These are phyloP conservation scores for Mortierella sp. DNA, from an alignment of 371 early-diverging fungal genomes.

Conservation along the genomic window DNA sequence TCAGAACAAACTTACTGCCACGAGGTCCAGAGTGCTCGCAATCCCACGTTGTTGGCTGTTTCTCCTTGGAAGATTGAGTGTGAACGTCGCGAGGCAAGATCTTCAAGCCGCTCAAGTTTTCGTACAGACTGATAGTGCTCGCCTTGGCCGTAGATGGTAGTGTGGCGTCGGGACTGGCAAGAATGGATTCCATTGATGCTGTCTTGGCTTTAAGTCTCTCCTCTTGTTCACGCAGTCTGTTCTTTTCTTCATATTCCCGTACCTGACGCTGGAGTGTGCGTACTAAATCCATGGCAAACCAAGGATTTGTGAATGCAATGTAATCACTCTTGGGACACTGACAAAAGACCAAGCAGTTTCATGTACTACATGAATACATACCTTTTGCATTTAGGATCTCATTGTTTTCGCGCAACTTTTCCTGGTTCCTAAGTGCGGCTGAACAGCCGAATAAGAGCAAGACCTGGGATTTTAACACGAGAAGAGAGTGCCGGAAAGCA, in stretches of 20 bases:
- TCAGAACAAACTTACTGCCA: conserved; percentile 35
- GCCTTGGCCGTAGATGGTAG: conserved; percentile 11
- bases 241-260: conserved; percentile 26
- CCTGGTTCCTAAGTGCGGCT: conserved; percentile 34
- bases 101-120: conserved; percentile 41
- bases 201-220: conserved; percentile 27
- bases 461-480: neutral
- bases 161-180: conserved; percentile 39
- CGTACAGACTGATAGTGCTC: conserved; percentile 32
- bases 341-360: neutral
- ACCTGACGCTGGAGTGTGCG: conserved; percentile 43
- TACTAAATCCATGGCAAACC: conserved; percentile 7
- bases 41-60: conserved; percentile 28
- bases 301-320: too few species aligned
- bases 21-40: conserved; percentile 41
- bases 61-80: conserved; percentile 24
- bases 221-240: conserved; percentile 27
- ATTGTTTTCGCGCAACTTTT: conserved; percentile 31
- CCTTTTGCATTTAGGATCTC: conserved; percentile 42
- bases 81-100: conserved; percentile 18
- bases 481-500: neutral
- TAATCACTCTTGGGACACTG: neutral
- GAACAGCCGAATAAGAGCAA: neutral
- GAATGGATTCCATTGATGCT: conserved; percentile 24
- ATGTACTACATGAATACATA: neutral